Evolutionary conservation across 2,329 filamentous ascomycete species (phyloP), one percentile per base, ranked within the genome.

Genomic region (Botrytis porri): DNA sequence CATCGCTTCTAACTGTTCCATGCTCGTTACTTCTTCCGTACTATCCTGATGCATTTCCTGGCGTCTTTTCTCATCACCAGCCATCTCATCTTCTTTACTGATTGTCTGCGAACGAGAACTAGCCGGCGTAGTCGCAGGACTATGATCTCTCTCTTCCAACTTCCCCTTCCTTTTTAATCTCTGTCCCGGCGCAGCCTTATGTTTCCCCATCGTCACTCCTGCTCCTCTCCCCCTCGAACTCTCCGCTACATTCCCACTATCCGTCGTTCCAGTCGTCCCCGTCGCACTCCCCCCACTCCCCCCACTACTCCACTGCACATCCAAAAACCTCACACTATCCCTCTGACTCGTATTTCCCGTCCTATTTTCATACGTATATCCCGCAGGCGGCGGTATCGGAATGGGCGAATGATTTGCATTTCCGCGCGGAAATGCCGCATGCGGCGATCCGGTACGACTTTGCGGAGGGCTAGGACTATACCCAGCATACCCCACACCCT

Each of bases 251-350:
- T 22, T 18, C 8, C 41, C 57, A 61, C 59, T 70, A 25, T 70
- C 69, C 43, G 32, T 51, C 43, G 41, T 63, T 18, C 7, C 60
- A 32, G 43, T 48, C 41, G 25, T 70, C 10, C 32, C 29, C 9
- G 41, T 64, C 25, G 41, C 32, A 32, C 69, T 70, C 1, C 16
- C 37, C 14, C 35, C 59, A 20, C 39, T 62, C 32, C 69, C 41
- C 6, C 22, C 29, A 48, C 57, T 70, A 67, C 65, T 67, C 65
- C 65, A 57, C 48, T 67, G 65, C 48, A 67, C 65, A 57, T 67
- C 37, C n/a, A 48, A 57, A 67, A 67, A 67, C 69, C 22, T 64
- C 39, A 48, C 54, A 39, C 69, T 29, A 35, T 62, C 41, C 22
- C 41, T 35, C 16, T 45, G 43, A 51, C 69, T 63, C 6, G 37